These are phyloP conservation scores for Balakata baccata DNA, from an alignment of 345 rosid genomes.

Conservation along the genomic window DNA sequence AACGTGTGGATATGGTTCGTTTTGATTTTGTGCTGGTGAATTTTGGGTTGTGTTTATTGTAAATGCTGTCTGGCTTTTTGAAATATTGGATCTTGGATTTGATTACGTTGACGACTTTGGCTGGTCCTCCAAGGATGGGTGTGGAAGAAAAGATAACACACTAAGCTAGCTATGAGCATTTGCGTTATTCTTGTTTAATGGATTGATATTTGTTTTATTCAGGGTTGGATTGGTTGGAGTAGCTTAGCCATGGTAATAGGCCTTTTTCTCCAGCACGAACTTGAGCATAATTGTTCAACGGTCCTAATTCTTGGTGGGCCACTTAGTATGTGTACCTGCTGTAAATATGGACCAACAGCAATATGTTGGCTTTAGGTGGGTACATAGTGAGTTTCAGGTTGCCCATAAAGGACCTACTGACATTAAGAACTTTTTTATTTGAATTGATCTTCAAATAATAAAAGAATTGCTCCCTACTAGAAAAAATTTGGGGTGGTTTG, in stretches of 20 bases:
- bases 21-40: not conserved
- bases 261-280: not conserved
- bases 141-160: too few relatives aligned
- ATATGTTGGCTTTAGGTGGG: constrained; percentile 72
- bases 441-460: not conserved
- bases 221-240: not conserved
- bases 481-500: not conserved
- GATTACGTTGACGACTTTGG: not conserved
- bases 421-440: constrained; percentile 4
- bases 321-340: constrained; percentile 60
- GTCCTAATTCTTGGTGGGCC: constrained; percentile 84
- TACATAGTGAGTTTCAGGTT: constrained; percentile 30
- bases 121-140: not conserved
- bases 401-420: constrained; percentile 58
- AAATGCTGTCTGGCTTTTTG: not conserved
- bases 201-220: not conserved
- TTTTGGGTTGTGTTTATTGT: not conserved
- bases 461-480: not conserved
- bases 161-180: not conserved
- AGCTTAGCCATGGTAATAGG: not conserved
- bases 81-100: constrained; percentile 15
- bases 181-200: not conserved
- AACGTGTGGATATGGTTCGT: not conserved
- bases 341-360: constrained; percentile 69
- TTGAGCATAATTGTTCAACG: constrained; percentile 1